Evolutionary conservation across 768 basidiomycete species (phyloP).

Genomic region (Amanita thiersii): DNA sequence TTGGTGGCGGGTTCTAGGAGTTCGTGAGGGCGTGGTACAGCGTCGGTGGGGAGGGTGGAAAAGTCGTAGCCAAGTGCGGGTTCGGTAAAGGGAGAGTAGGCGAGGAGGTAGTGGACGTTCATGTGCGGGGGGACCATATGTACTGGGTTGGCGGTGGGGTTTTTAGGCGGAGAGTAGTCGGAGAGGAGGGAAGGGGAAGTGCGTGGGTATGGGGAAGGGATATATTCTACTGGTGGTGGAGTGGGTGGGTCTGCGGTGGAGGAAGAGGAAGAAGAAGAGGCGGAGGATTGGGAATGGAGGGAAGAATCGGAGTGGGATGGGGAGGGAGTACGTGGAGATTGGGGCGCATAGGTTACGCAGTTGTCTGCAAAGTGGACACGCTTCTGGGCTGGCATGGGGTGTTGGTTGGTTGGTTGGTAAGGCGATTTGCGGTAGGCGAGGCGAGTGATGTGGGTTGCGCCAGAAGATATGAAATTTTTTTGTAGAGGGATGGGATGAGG

Average conservation of each 20-base stretch:
- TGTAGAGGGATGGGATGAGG: constrained; percentile 11
- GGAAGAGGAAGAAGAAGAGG: constrained; percentile 23
- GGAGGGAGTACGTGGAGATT: constrained; percentile 24
- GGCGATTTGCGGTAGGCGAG: neutral
- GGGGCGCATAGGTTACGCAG: constrained; percentile 1
- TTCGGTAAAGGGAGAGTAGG: constrained; percentile 23
- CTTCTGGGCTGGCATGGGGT: constrained; percentile 20
- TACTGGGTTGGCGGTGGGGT: constrained; percentile 4
- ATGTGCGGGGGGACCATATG: constrained; percentile 16
- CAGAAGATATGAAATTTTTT: constrained; percentile 9
- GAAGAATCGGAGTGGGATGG: constrained; percentile 28
- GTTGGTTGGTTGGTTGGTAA: too few species aligned
- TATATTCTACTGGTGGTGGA: constrained; percentile 16
- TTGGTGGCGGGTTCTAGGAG: constrained; percentile 33
- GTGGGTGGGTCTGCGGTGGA: constrained; percentile 28
- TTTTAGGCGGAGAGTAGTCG: constrained; percentile 17
- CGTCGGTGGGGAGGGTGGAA: constrained; percentile 18
- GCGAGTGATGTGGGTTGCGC: neutral
- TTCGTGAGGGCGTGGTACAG: constrained; percentile 19
- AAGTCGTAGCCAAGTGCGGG: constrained; percentile 32
- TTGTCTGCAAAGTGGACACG: constrained; percentile 30
- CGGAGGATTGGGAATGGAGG: constrained; percentile 10
- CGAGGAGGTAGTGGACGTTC: constrained; percentile 35
- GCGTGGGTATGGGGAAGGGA: constrained; percentile 24
- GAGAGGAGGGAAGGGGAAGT: constrained; percentile 12